Percentiles rank a stretch among this genome's conserved stretches.
These are phyloP conservation scores for Clarireedia homoeocarpa DNA, from an alignment of 2,329 filamentous ascomycete genomes.

Conservation along the genomic window DNA sequence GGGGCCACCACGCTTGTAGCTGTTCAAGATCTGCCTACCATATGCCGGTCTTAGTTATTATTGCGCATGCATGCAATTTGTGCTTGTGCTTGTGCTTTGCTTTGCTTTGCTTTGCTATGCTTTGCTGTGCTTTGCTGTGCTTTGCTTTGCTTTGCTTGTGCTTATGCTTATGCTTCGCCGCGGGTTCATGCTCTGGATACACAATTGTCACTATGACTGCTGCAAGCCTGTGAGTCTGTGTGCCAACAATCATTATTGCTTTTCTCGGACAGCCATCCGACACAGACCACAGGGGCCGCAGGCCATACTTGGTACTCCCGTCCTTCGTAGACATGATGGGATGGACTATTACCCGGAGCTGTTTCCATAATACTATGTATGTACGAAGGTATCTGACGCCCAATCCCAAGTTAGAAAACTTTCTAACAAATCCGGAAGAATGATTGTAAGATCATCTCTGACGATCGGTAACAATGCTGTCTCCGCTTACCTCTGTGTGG, in stretches of 20 bases:
- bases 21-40: conserved; percentile 1
- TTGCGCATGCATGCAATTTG: conserved; percentile 7
- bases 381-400: neutral
- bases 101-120: neutral
- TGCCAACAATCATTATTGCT: neutral
- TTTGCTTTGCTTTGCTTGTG: neutral
- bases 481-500: neutral
- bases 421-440: neutral
- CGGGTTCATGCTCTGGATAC: neutral
- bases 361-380: neutral
- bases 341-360: neutral
- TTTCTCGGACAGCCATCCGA: neutral
- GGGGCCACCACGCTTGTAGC: conserved; percentile 1
- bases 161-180: neutral
- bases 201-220: neutral
- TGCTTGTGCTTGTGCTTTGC: conserved; percentile 5
- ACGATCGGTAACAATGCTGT: neutral
- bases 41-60: conserved; percentile 8
- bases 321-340: too few relatives aligned
- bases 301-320: too few relatives aligned
- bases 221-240: too few relatives aligned
- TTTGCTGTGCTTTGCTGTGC: neutral
- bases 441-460: conserved; percentile 3
- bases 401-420: conserved; percentile 6
- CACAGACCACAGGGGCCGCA: neutral